These are phyloP conservation scores for Fusarium haematococcum DNA, from an alignment of 2,329 filamentous ascomycete species.

Conservation along the genomic window DNA sequence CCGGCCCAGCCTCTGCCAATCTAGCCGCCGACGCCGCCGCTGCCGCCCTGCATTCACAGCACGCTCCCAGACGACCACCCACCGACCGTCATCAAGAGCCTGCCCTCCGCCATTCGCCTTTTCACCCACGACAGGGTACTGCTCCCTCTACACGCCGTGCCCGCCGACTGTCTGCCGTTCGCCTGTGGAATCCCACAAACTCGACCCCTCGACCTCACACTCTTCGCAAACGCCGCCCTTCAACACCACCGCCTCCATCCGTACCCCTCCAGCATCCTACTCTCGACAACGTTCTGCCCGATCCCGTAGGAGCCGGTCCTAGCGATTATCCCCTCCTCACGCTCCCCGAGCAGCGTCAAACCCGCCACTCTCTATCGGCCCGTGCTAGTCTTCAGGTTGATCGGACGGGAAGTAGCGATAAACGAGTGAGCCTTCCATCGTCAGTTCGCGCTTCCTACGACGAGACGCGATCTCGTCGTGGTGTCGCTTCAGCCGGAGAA, in stretches of 20 bases:
- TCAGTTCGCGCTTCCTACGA: constrained; percentile 67
- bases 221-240: constrained; percentile 59
- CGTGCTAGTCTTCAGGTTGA: constrained; percentile 66
- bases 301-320: constrained; percentile 53
- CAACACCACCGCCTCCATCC: constrained; percentile 65
- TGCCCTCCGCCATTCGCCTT: constrained; percentile 49
- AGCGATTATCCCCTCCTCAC: constrained; percentile 65
- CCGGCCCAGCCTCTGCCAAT: constrained; percentile 26
- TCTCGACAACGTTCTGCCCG: constrained; percentile 52
- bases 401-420: constrained; percentile 57
- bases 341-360: constrained; percentile 62
- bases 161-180: constrained; percentile 59
- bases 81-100: constrained; percentile 29
- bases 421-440: constrained; percentile 64
- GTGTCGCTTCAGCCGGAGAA: constrained; percentile 42
- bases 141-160: constrained; percentile 46
- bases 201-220: constrained; percentile 62
- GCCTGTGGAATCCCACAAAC: constrained; percentile 72
- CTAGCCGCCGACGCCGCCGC: constrained; percentile 33
- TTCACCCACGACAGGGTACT: constrained; percentile 55
- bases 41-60: constrained; percentile 36
- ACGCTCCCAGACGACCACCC: constrained; percentile 14
- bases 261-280: constrained; percentile 62
- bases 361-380: constrained; percentile 56
- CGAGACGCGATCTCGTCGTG: constrained; percentile 55